Conservation (phyloP, 768 basidiomycete species). For the Tricholoma terreum region DNA sequence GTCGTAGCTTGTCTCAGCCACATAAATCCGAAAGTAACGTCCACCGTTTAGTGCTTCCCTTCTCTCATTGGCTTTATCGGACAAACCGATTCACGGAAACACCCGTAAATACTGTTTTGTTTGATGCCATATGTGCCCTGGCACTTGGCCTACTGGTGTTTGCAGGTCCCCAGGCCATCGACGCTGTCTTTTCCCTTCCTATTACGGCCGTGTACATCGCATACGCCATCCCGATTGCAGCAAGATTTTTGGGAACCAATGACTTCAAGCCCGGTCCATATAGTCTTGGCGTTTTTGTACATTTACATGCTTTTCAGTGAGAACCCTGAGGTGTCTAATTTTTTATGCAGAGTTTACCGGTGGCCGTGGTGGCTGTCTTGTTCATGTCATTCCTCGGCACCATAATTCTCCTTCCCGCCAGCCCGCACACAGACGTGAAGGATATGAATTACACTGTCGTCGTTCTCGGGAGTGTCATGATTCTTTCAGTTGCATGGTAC, state of each 20-base stretch:
- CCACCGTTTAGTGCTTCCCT: conserved; percentile 46
- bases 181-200: conserved; percentile 53
- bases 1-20: background rate
- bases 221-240: conserved; percentile 54
- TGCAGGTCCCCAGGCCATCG: conserved; percentile 56
- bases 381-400: conserved; percentile 58
- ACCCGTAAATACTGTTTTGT: conserved; percentile 57
- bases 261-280: conserved; percentile 58
- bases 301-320: conserved; percentile 10
- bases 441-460: conserved; percentile 65
- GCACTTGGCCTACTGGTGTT: conserved; percentile 58
- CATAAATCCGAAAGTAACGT: no score
- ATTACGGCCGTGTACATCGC: conserved; percentile 46
- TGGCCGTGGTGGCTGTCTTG: conserved; percentile 43
- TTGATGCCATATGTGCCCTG: conserved; percentile 42
- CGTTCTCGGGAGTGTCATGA: conserved; percentile 51
- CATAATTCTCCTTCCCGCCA: conserved; percentile 53
- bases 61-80: conserved; percentile 60
- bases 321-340: background rate
- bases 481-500: conserved; percentile 58
- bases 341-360: conserved; percentile 41
- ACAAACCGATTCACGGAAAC: conserved; percentile 43
- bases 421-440: conserved; percentile 33
- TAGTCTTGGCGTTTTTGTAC: conserved; percentile 40
- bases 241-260: conserved; percentile 45